phyloP scores from a whole-genome alignment of 176 grass and related monocot genomes.

The Phyllostachys edulis region DNA sequence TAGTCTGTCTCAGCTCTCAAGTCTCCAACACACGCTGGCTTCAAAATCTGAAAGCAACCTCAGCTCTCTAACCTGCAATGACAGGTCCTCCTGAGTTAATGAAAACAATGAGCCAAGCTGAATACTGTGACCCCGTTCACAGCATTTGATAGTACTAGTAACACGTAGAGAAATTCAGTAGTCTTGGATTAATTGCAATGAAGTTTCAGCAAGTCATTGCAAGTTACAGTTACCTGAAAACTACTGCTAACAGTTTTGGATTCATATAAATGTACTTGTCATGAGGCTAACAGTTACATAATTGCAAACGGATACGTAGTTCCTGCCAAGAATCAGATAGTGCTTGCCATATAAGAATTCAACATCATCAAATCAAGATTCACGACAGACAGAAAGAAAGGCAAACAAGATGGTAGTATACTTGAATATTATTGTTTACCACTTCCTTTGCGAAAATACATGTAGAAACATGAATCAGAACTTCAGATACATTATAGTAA shows the following conservation, averaged over 20 bases:
- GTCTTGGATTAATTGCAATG: neutral
- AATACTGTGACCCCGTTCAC: neutral
- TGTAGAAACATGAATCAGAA: constrained; percentile 9
- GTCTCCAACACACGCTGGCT: neutral
- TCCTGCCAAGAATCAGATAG: constrained; percentile 3
- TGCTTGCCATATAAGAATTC: neutral
- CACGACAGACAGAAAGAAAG: neutral
- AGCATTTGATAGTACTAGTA: neutral
- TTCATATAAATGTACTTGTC: neutral
- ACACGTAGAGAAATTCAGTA: neutral
- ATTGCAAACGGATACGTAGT: neutral
- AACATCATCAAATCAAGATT: neutral
- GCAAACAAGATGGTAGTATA: constrained; percentile 2
- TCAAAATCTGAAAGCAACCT: constrained; percentile 14
- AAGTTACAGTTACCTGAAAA: neutral
- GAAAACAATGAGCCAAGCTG: neutral
- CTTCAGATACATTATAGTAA: constrained; percentile 47
- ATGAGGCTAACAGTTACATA: neutral
- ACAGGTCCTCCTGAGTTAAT: neutral
- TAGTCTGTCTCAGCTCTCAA: neutral
- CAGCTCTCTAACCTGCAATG: neutral
- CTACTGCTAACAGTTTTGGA: neutral
- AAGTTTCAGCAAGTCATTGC: neutral
- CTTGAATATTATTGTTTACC: constrained; percentile 37
- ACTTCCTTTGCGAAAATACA: constrained; percentile 31